Evolutionary conservation across 202 grass and related monocot species (phyloP).

Genomic region (Musa balbisiana): DNA sequence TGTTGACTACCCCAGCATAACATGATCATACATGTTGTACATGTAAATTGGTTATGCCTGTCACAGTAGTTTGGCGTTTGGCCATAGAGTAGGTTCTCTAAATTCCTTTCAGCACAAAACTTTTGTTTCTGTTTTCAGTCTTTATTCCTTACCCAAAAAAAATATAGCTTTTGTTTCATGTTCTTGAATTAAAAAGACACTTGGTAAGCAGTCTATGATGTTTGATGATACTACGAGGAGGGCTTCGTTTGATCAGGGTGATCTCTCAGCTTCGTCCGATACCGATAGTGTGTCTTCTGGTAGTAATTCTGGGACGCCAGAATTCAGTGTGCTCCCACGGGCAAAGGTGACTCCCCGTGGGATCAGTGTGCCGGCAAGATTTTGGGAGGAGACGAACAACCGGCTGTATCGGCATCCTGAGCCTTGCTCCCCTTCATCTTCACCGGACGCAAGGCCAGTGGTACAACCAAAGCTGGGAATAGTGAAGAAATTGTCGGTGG

Average conservation of each 20-base stretch:
- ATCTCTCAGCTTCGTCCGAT: conserved; percentile 71
- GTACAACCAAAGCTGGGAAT: conserved; percentile 25
- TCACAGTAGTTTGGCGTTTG: too few species aligned
- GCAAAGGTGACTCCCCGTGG: conserved; percentile 28
- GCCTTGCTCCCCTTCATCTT: conserved; percentile 42
- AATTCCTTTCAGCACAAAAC: too few species aligned
- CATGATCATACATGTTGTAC: background rate
- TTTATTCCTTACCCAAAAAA: too few species aligned
- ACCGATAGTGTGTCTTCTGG: conserved; percentile 92
- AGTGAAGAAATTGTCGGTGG: conserved; percentile 44
- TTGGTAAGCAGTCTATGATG: conserved; percentile 60
- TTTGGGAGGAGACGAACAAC: conserved; percentile 54
- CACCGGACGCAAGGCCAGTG: conserved; percentile 22
- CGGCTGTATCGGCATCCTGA: conserved; percentile 41
- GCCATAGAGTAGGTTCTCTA: too few species aligned
- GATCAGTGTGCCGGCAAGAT: conserved; percentile 53
- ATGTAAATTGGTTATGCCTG: too few species aligned
- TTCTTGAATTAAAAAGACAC: too few species aligned
- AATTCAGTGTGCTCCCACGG: conserved; percentile 38
- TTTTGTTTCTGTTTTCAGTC: too few species aligned
- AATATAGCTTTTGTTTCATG: too few species aligned
- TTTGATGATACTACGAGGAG: conserved; percentile 46
- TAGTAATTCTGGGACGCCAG: conserved; percentile 66
- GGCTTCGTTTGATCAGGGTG: conserved; percentile 52
- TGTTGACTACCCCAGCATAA: background rate